Base-by-base conservation (phyloP, 305 asterid species). In the Fraxinus paxiana region DNA sequence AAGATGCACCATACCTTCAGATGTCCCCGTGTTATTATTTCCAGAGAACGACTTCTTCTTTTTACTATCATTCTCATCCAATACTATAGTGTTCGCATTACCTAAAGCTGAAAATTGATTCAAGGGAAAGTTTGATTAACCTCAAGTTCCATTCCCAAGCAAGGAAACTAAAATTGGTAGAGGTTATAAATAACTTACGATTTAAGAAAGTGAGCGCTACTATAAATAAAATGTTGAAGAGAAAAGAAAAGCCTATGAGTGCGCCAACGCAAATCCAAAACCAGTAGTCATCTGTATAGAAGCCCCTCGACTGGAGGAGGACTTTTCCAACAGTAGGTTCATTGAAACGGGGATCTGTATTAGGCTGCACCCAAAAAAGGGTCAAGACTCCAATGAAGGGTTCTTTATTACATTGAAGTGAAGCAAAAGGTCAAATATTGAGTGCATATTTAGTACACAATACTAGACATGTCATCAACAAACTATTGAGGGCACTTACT, bases 281-380 rank as follows among this genome's bases (percentile, higher is more conserved):
- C 90, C 77, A 67, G 69, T 82, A 82, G n/a, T 87, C 88, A 7
- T 84, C 87, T 1, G 86, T 85, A 54, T 73, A 88, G 83, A 89
- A 86, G 75, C 92, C 88, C 77, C 87, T 85, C 8, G 85, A 78
- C 9, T 80, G 73, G 46, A 88, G 92, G 24, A 89, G 88, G 67
- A 85, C 90, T 79, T 84, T 83, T 20, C 92, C 92, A 1, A 89
- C 89, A 3, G 92, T 87, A 12, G 89, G 80, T 78, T 87, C 83
- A 61, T 77, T n/a, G 70, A 80, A 65, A 34, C 79, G 83, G 4
- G 88, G 83, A 83, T 91, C 94, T 13, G 81, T 82, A 81, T 87
- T 88, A 48, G 85, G 91, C 91, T 88, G 88, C 78, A 84, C 6
- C 34, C 73, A 61, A 35, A 59, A 56, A 33, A n/a, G 17, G 46